Conservation (phyloP, 495 filamentous ascomycete species). For the Neurospora terricola region DNA sequence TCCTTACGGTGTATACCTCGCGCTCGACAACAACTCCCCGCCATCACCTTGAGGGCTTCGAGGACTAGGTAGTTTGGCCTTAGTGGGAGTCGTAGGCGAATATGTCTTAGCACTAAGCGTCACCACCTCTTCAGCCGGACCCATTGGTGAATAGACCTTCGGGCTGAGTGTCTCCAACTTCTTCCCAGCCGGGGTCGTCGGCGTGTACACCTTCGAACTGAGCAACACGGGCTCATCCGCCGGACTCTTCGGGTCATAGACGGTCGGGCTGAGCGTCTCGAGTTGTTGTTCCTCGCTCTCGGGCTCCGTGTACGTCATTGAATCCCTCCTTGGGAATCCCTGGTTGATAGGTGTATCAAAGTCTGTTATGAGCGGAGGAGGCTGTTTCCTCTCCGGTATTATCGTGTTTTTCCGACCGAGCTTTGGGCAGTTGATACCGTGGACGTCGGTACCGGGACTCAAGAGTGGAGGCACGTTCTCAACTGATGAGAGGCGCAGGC, state of each 20-base stretch:
- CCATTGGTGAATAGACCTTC: not conserved
- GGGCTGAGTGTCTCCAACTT: not conserved
- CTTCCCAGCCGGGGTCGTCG: not conserved
- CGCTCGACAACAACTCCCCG: not conserved
- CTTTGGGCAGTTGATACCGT: constrained; percentile 24
- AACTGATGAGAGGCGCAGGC: constrained; percentile 36
- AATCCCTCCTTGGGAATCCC: not conserved
- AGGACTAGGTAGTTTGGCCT: constrained; percentile 32
- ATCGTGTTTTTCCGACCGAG: constrained; percentile 10
- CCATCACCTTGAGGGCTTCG: not conserved
- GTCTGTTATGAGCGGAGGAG: constrained; percentile 16
- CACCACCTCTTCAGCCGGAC: constrained; percentile 1
- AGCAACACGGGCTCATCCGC: not conserved
- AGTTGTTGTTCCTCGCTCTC: constrained; percentile 1
- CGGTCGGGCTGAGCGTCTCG: constrained; percentile 28
- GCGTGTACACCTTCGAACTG: not conserved
- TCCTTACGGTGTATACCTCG: not conserved
- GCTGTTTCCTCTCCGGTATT: constrained; percentile 9
- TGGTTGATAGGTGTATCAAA: constrained; percentile 1
- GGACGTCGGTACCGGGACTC: constrained; percentile 16
- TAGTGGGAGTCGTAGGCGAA: constrained; percentile 29
- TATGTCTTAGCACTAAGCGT: constrained; percentile 35
- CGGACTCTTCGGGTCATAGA: constrained; percentile 32
- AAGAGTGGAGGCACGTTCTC: constrained; percentile 27
- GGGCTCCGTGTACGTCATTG: not conserved